Conservation (phyloP, 805 yeast genomes). For the Kodamaea fukazawae region DNA sequence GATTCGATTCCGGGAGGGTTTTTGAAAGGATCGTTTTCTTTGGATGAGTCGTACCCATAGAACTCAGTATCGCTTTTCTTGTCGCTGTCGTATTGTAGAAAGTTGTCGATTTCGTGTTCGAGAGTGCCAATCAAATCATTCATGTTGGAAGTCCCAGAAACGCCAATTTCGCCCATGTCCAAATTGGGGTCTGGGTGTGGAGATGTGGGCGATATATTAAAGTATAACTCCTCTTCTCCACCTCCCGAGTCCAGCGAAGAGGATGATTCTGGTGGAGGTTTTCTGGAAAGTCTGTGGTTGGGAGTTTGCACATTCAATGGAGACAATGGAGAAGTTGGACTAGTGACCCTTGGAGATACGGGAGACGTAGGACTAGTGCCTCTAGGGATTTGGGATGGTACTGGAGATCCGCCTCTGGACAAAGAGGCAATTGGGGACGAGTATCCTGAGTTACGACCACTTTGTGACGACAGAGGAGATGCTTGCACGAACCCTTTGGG, state of each 20-base stretch:
- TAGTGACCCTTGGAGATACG: too few species aligned
- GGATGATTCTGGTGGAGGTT: slow-evolving; percentile 8
- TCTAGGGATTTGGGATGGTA: too few species aligned
- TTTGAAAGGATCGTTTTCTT: slow-evolving; percentile 2
- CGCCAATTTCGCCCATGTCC: neutral
- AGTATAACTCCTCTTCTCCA: slow-evolving; percentile 5
- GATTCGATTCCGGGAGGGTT: neutral
- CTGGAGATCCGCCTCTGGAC: too few species aligned
- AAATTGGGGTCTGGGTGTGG: neutral
- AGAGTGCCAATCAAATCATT: slow-evolving; percentile 23
- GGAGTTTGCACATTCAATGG: neutral
- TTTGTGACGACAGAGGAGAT: too few species aligned
- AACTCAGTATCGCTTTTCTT: slow-evolving; percentile 1
- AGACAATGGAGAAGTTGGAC: neutral
- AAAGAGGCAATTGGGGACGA: too few species aligned
- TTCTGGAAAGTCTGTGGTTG: slow-evolving; percentile 6
- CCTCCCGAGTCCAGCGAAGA: slow-evolving; percentile 8
- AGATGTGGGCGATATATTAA: slow-evolving; percentile 3
- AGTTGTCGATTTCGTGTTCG: slow-evolving; percentile 23
- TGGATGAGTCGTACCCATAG: slow-evolving; percentile 2
- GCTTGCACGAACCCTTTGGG: too few species aligned
- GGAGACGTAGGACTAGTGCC: too few species aligned
- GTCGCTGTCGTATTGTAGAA: slow-evolving; percentile 12
- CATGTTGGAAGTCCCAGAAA: too few species aligned
- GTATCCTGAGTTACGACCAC: too few species aligned